These are phyloP conservation scores for Ilyonectria robusta DNA, from an alignment of 2,329 filamentous ascomycete genomes.

Conservation along the genomic window DNA sequence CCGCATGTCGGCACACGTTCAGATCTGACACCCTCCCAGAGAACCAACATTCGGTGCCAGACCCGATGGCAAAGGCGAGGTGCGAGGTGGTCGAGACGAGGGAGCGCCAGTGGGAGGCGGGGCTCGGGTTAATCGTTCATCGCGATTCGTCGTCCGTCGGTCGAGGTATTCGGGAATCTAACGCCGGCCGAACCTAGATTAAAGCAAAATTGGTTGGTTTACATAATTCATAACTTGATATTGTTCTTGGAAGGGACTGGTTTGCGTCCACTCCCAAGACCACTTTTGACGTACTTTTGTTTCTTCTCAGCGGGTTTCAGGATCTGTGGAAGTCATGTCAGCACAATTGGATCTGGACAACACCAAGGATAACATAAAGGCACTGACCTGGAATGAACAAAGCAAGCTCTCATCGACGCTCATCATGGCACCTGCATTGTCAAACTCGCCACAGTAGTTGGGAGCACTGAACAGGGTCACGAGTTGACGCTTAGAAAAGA, in stretches of 20 bases:
- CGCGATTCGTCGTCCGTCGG: constrained; percentile 44
- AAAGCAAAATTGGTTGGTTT: constrained; percentile 76
- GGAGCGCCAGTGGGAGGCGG: constrained; percentile 43
- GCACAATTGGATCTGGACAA: not conserved
- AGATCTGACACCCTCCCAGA: constrained; percentile 48
- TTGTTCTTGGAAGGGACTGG: constrained; percentile 43
- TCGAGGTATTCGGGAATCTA: constrained; percentile 65
- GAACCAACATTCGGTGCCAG: constrained; percentile 50
- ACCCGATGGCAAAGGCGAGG: constrained; percentile 47
- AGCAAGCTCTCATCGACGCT: constrained; percentile 98
- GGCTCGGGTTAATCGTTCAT: constrained; percentile 43
- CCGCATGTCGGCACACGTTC: constrained; percentile 44
- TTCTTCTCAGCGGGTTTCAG: constrained; percentile 99
- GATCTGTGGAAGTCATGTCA: constrained; percentile 71
- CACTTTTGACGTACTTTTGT: constrained; percentile 97
- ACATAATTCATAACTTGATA: constrained; percentile 45
- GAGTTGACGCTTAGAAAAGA: constrained; percentile 98
- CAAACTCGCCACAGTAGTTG: constrained; percentile 99
- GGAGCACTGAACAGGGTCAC: constrained; percentile 98
- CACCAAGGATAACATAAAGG: not conserved
- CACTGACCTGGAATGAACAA: constrained; percentile 94
- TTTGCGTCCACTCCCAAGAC: constrained; percentile 70
- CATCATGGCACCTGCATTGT: constrained; percentile 99
- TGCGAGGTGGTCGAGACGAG: constrained; percentile 48
- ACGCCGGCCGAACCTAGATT: constrained; percentile 97